phyloP scores from a whole-genome alignment of 305 asterid species.

The Solanum hybrid region DNA sequence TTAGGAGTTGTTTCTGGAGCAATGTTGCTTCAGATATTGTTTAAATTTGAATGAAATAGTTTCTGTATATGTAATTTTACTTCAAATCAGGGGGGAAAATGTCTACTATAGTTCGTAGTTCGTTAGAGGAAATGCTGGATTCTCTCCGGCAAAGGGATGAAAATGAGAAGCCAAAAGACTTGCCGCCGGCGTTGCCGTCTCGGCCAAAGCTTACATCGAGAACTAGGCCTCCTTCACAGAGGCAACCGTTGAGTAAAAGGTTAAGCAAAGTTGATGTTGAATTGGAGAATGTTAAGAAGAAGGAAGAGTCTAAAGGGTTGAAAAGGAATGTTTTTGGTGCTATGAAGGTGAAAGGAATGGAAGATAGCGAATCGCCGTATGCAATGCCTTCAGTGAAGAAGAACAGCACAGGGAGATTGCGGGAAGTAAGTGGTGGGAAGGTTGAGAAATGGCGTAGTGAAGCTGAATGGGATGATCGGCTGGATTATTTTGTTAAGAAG shows the following conservation, averaged over 20 bases:
- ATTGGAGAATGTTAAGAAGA: conserved; percentile 10
- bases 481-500: conserved; percentile 57
- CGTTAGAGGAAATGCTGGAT: conserved; percentile 94
- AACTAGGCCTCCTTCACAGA: conserved; percentile 63
- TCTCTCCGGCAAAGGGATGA: conserved; percentile 59
- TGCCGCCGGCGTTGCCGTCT: conserved; percentile 81
- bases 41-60: conserved; percentile 11
- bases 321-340: conserved; percentile 35
- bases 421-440: conserved; percentile 6
- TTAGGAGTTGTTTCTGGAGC: conserved; percentile 24
- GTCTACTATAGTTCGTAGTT: conserved; percentile 62
- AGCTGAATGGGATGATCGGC: conserved; percentile 36
- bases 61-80: neutral
- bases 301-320: conserved; percentile 20
- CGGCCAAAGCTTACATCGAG: conserved; percentile 61
- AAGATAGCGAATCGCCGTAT: conserved; percentile 43
- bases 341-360: conserved; percentile 36
- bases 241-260: conserved; percentile 42
- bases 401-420: conserved; percentile 14
- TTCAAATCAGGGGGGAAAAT: conserved; percentile 7
- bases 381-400: conserved; percentile 11
- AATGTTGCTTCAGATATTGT: conserved; percentile 35
- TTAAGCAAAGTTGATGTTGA: conserved; percentile 24
- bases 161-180: conserved; percentile 46
- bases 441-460: conserved; percentile 21